These are phyloP conservation scores for Exophiala alcalophila DNA, from an alignment of 2,329 filamentous ascomycete species.

Conservation along the genomic window DNA sequence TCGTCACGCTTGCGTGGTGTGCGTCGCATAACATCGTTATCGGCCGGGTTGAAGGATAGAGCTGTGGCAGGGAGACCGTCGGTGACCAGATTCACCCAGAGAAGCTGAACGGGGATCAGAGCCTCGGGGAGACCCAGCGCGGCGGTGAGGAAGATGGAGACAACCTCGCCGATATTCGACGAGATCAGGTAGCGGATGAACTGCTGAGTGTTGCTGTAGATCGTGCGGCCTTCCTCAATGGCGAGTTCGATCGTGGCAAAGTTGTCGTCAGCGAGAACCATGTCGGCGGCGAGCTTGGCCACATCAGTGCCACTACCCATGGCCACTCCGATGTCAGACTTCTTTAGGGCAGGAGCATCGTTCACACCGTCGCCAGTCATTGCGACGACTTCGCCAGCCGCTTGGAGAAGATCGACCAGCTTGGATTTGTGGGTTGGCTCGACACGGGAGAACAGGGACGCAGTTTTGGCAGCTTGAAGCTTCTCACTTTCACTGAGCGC, in stretches of 20 bases:
- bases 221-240: conserved; percentile 93
- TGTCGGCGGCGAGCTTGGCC: conserved; percentile 92
- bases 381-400: conserved; percentile 87
- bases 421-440: conserved; percentile 97
- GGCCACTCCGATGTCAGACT: conserved; percentile 96
- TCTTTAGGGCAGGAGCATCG: conserved; percentile 95
- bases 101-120: conserved; percentile 90
- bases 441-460: conserved; percentile 91
- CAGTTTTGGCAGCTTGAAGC: conserved; percentile 76
- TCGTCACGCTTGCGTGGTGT: conserved; percentile 90
- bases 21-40: conserved; percentile 95
- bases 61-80: conserved; percentile 95
- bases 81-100: conserved; percentile 98
- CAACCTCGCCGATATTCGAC: conserved; percentile 97
- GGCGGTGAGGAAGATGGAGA: conserved; percentile 97
- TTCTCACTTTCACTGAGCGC: conserved; percentile 74
- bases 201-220: conserved; percentile 99
- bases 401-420: conserved; percentile 92
- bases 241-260: conserved; percentile 96
- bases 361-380: conserved; percentile 99
- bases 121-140: conserved; percentile 97
- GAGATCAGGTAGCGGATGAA: conserved; percentile 99
- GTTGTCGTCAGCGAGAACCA: conserved; percentile 98
- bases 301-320: conserved; percentile 99
- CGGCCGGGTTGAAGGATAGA: conserved; percentile 96